A percentile compares a stretch with the other conserved stretches of the same genome.
phyloP scores from a whole-genome alignment of 768 basidiomycete genomes.

The Xerocomellus dryophilus region DNA sequence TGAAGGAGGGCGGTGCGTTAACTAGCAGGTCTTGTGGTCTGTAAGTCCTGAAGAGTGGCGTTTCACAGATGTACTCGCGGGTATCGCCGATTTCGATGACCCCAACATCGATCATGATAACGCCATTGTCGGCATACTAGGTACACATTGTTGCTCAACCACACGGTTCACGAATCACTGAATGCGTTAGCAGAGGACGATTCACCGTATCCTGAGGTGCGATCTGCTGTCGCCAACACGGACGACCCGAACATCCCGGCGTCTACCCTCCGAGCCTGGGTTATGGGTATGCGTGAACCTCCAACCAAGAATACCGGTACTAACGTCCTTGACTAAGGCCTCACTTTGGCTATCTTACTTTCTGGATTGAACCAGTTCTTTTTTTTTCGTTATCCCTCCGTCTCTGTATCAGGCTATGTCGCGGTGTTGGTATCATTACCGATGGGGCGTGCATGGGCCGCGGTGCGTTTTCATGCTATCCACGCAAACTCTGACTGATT shows the following conservation, averaged over 20 bases:
- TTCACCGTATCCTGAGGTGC: constrained; percentile 82
- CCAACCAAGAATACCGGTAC: accelerated
- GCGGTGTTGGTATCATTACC: constrained; percentile 71
- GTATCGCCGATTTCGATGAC: constrained; percentile 31
- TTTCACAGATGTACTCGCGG: constrained; percentile 1
- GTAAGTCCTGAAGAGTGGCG: no score
- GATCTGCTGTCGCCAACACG: constrained; percentile 70
- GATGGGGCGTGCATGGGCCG: constrained; percentile 63
- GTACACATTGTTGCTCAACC: constrained; percentile 3
- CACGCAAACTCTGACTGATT: not conserved
- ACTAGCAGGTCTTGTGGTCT: not conserved
- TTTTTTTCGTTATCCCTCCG: constrained; percentile 62
- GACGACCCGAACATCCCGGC: constrained; percentile 66
- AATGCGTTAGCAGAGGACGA: constrained; percentile 50
- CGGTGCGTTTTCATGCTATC: constrained; percentile 14
- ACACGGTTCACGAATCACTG: constrained; percentile 11
- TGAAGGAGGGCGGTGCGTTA: constrained; percentile 9
- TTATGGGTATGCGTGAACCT: constrained; percentile 38
- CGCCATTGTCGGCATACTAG: constrained; percentile 13
- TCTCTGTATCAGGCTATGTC: constrained; percentile 46
- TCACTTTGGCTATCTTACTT: constrained; percentile 55
- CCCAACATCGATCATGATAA: constrained; percentile 34
- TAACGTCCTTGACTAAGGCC: constrained; percentile 14
- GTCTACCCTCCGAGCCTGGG: constrained; percentile 58
- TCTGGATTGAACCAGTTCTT: constrained; percentile 80